A percentile compares a stretch with the other conserved stretches of the same genome.
phyloP scores from a whole-genome alignment of 345 rosid genomes.

The Cardamine resedifolia region DNA sequence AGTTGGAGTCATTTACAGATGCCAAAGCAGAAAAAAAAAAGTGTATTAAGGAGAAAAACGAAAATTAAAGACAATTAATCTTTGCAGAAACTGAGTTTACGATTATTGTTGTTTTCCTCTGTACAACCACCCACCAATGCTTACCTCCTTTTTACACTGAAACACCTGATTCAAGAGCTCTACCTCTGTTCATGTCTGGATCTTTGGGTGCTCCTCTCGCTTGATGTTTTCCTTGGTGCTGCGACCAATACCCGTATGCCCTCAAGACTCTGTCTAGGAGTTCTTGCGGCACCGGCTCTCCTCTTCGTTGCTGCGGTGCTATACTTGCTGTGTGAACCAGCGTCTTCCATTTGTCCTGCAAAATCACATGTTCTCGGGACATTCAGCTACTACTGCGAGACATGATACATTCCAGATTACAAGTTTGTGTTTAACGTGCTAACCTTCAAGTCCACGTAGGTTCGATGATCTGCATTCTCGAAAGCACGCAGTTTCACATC shows the following conservation, averaged over 20 bases:
- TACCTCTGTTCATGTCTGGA: slow-evolving; percentile 27
- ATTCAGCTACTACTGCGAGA: not conserved
- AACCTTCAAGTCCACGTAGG: slow-evolving; percentile 80
- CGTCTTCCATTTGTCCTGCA: slow-evolving; percentile 95
- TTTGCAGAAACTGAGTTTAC: slow-evolving; percentile 35
- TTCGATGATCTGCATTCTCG: slow-evolving; percentile 70
- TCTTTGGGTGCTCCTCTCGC: slow-evolving; percentile 49
- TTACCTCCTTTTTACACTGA: slow-evolving; percentile 35
- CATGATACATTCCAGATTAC: not conserved
- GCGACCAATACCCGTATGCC: slow-evolving; percentile 80
- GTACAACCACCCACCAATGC: slow-evolving; percentile 37
- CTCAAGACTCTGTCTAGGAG: slow-evolving; percentile 75
- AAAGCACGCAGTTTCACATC: slow-evolving; percentile 73
- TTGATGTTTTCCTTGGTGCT: slow-evolving; percentile 70
- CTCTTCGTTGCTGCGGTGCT: slow-evolving; percentile 83
- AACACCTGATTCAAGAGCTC: slow-evolving; percentile 35
- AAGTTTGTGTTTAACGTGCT: slow-evolving; percentile 17
- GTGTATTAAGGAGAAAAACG: not conserved
- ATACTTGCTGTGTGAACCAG: slow-evolving; percentile 87
- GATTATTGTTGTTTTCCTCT: slow-evolving; percentile 34
- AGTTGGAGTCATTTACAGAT: slow-evolving; percentile 34
- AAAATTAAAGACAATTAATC: slow-evolving; percentile 29
- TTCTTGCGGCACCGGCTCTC: slow-evolving; percentile 90
- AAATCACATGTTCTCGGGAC: slow-evolving; percentile 17
- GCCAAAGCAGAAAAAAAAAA: slow-evolving; percentile 20